Base-by-base conservation (phyloP, 306 rosid genomes). In the Trifolium fragiferum region DNA sequence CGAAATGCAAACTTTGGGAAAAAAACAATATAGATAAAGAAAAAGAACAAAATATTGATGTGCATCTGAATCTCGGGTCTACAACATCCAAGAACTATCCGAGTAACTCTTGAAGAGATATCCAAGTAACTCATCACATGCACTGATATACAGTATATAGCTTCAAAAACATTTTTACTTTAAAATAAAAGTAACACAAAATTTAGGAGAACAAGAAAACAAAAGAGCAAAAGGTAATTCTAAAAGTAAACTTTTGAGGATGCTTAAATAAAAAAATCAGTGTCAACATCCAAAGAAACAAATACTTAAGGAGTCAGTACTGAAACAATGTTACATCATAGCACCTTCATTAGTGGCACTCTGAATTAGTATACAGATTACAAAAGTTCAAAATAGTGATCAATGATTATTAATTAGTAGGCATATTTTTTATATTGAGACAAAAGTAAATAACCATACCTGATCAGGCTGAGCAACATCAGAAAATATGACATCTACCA, bases 381-480 rank as follows among this genome's bases (percentile, higher is more conserved):
- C 23, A 43, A 3, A 9, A 61, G 8, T 12, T 10, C 14, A 40
- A 5, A 21, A 43, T 25, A 18, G 11, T 64, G 1, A 53, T 37
- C 21, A 10, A 25, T 38, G 43, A 14, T 14, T 64, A 8, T 10
- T 6, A 20, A 65, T 15, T 16, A 61, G 0, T 43, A 19, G 3
- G 20, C 2, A 35, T 8, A 46, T 30, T 16, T 3, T 23, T 7
- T 1, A 33, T 2, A 11, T 50, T 4, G 8, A 59, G 9, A n/a
- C 40, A 43, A 9, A 12, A 0, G 10, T 27, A 13, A 15, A 5
- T 8, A 21, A 68, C 27, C 80, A 79, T 33, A 94, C 99, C 99
- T 91, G 99, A 85, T 94, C 99, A 5, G 97, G 99, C 78, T 94
- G 97, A 7, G 99, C 99, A 81, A 94, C 99, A 84, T 95, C 99